Conservation (phyloP, 2,329 filamentous ascomycete species). For the Pseudocercospora ulei region DNA sequence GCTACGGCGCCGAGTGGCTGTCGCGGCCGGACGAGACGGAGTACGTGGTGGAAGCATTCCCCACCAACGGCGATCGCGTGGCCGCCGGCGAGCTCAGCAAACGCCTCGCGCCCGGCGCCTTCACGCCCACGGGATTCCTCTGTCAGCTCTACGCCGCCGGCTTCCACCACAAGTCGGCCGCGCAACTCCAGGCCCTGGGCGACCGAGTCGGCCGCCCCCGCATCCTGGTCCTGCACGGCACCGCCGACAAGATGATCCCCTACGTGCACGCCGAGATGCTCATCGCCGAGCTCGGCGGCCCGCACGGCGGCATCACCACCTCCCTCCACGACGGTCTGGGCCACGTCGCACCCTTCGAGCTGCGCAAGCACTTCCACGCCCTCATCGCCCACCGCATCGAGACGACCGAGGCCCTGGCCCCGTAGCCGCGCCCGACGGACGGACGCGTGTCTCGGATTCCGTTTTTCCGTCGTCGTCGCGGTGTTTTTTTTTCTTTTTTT, state of each 20-base stretch:
- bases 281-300: conserved; percentile 55
- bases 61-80: conserved; percentile 70
- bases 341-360: conserved; percentile 66
- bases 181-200: conserved; percentile 56
- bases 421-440: background rate
- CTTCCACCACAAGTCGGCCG: conserved; percentile 64
- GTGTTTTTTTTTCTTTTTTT: too few species aligned
- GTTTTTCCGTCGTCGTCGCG: too few species aligned
- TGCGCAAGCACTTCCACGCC: conserved; percentile 57
- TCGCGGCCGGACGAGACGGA: conserved; percentile 48
- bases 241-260: conserved; percentile 66
- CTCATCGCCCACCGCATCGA: conserved; percentile 51
- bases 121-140: conserved; percentile 59
- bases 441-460: background rate
- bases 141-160: conserved; percentile 68
- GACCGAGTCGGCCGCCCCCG: conserved; percentile 61
- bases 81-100: conserved; percentile 70
- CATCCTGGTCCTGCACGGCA: conserved; percentile 70
- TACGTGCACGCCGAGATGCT: conserved; percentile 60
- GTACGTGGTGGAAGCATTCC: conserved; percentile 46
- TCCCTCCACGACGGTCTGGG: conserved; percentile 61
- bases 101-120: conserved; percentile 50
- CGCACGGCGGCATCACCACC: conserved; percentile 44
- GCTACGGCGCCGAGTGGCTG: conserved; percentile 60
- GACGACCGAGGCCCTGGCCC: conserved; percentile 39